These are phyloP conservation scores for Thelonectria blattea DNA, from an alignment of 2,329 filamentous ascomycete species.

Conservation along the genomic window DNA sequence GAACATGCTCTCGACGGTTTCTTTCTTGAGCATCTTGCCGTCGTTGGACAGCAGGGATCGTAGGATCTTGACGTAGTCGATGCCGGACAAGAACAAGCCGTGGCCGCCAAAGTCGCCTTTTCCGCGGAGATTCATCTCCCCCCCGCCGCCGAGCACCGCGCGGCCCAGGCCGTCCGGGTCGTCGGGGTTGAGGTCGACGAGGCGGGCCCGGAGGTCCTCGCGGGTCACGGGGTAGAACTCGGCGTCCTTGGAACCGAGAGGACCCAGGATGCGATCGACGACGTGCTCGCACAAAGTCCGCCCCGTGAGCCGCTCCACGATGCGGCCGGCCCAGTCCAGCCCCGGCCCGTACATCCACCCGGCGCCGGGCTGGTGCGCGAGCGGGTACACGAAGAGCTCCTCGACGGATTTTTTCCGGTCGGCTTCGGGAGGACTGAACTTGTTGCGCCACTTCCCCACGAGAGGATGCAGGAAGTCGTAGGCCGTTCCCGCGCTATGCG, in stretches of 20 bases:
- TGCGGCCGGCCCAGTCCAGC: conserved; percentile 59
- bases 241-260: conserved; percentile 49
- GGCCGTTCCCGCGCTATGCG: conserved; percentile 55
- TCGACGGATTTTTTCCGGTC: conserved; percentile 44
- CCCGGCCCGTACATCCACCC: conserved; percentile 57
- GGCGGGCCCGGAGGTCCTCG: conserved; percentile 42
- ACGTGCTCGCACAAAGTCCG: conserved; percentile 51
- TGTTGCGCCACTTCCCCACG: conserved; percentile 44
- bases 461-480: conserved; percentile 52
- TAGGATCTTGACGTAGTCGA: conserved; percentile 53
- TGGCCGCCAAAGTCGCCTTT: conserved; percentile 53
- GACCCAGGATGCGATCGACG: conserved; percentile 50
- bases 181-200: conserved; percentile 47
- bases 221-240: conserved; percentile 48
- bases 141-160: conserved; percentile 44
- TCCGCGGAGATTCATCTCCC: conserved; percentile 41
- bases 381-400: conserved; percentile 50
- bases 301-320: conserved; percentile 56
- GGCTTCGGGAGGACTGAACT: conserved; percentile 33
- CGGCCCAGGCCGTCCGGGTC: conserved; percentile 45
- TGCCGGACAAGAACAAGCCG: conserved; percentile 46
- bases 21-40: conserved; percentile 50
- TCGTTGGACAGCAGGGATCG: conserved; percentile 56
- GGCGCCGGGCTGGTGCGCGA: conserved; percentile 57
- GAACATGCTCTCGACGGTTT: conserved; percentile 54